Base-by-base conservation (phyloP, 345 rosid genomes). In the Kernera saxatilis region DNA sequence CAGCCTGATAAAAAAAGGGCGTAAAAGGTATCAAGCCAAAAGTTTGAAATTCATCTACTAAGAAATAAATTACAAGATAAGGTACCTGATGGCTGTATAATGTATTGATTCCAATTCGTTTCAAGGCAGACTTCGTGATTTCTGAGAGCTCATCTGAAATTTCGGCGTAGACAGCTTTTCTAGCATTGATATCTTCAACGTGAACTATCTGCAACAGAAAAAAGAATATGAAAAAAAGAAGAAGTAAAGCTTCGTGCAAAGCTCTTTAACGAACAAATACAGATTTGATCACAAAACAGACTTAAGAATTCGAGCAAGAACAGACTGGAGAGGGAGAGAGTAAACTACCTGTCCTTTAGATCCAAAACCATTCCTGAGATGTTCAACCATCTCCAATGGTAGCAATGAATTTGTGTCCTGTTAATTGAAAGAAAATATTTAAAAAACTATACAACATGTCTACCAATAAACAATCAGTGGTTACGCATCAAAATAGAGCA, bases 61-160 rank as follows among this genome's bases (percentile, higher is more conserved):
- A 56, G 67, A 67, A 23, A 23, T 41, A 62, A 43, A 53, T 45
- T 29, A 44, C 45, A 73, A 73, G 74, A 59, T 65, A 50, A 33
- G 68, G 45, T 76, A 90, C 98, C 93, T 93, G 98, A 74, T 93
- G 98, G 75, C 88, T 84, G 69, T 91, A 93, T 53, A 93, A 81
- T 78, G 78, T 85, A 58, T 80, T 70, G 56, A 93, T 78, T 70
- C 97, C 94, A 73, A 89, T 82, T 25, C 76, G 60, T 78, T 82
- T 80, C 72, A 91, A 84, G 37, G 88, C 85, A 61, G 83, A 75
- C 75, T 82, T 91, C 9, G 85, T 82, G 73, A 72, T 74, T 51
- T 86, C 85, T 11, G 94, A 93, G 70, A 93, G 86, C 68, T 71
- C 79, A 44, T 68, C 51, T 55, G 96, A 87, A 35, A 89, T 77